A percentile compares a stretch with the other conserved stretches of the same genome.
phyloP scores from a whole-genome alignment of 345 rosid genomes.

The Salix brachista region DNA sequence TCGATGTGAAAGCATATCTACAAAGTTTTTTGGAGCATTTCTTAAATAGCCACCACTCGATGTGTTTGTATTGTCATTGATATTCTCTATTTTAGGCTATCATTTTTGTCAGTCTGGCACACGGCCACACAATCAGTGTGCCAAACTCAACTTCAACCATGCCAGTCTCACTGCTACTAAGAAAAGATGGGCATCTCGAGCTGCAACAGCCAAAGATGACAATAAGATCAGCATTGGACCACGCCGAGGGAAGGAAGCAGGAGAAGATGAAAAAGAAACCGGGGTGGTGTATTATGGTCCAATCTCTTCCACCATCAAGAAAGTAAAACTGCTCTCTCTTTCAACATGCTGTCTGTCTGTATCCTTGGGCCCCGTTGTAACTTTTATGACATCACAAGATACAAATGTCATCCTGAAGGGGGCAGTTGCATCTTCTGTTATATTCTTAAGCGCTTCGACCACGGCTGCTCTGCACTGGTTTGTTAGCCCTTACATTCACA shows the following conservation, averaged over 20 bases:
- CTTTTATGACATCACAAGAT: conserved; percentile 86
- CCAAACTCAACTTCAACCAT: background rate
- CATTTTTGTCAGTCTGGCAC: background rate
- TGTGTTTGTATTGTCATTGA: background rate
- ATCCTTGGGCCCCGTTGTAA: conserved; percentile 81
- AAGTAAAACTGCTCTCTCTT: conserved; percentile 87
- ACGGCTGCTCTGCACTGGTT: conserved; percentile 87
- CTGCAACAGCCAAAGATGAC: conserved; percentile 44
- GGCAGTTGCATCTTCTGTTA: conserved; percentile 80
- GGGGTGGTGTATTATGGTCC: conserved; percentile 70
- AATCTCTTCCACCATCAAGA: conserved; percentile 81
- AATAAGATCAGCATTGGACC: conserved; percentile 82
- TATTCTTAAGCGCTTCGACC: conserved; percentile 79
- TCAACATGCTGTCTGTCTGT: conserved; percentile 97
- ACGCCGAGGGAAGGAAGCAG: conserved; percentile 24
- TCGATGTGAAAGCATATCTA: background rate
- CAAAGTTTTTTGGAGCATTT: background rate
- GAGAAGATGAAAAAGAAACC: conserved; percentile 44
- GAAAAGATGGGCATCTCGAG: conserved; percentile 47
- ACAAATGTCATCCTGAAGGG: conserved; percentile 83
- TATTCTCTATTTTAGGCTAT: background rate
- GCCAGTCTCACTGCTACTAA: background rate
- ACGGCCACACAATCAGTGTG: background rate
- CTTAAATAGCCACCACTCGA: background rate
- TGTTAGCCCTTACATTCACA: conserved; percentile 88